A percentile compares a stretch with the other conserved stretches of the same genome.
phyloP scores from a whole-genome alignment of 1,139 yeast species.

The Lodderomyces pseudojiufengensis region DNA sequence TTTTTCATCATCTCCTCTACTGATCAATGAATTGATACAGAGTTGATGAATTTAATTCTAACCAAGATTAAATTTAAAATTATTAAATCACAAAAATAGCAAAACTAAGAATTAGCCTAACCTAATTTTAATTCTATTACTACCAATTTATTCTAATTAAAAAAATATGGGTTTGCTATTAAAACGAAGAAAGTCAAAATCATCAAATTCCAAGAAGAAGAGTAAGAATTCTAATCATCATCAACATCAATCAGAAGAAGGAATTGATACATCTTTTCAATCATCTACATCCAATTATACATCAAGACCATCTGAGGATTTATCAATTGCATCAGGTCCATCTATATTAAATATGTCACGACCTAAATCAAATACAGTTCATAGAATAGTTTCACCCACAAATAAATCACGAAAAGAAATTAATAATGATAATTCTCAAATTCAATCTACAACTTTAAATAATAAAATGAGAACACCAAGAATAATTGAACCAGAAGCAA shows the following conservation, averaged over 20 bases:
- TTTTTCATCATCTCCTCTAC: too few relatives aligned
- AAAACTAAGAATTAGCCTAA: background rate
- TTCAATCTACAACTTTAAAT: too few relatives aligned
- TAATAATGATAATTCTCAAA: too few relatives aligned
- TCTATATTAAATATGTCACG: conserved; percentile 4
- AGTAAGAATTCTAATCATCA: too few relatives aligned
- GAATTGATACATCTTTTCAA: conserved; percentile 1
- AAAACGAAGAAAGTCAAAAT: conserved; percentile 7
- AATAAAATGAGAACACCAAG: too few relatives aligned
- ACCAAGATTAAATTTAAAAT: too few relatives aligned
- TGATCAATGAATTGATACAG: too few relatives aligned
- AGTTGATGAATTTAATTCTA: too few relatives aligned
- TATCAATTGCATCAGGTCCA: conserved; percentile 6
- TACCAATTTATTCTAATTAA: background rate
- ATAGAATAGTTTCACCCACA: conserved; percentile 1
- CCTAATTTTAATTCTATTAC: background rate
- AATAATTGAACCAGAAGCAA: too few relatives aligned
- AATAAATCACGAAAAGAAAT: background rate
- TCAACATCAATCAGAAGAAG: background rate
- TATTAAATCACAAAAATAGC: background rate
- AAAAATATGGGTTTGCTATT: conserved; percentile 8
- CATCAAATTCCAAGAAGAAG: background rate
- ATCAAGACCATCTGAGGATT: conserved; percentile 4
- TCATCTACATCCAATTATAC: conserved; percentile 3
- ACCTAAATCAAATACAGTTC: conserved; percentile 1